phyloP scores from a whole-genome alignment of 768 basidiomycete genomes.

The Lyophyllum semitale region DNA sequence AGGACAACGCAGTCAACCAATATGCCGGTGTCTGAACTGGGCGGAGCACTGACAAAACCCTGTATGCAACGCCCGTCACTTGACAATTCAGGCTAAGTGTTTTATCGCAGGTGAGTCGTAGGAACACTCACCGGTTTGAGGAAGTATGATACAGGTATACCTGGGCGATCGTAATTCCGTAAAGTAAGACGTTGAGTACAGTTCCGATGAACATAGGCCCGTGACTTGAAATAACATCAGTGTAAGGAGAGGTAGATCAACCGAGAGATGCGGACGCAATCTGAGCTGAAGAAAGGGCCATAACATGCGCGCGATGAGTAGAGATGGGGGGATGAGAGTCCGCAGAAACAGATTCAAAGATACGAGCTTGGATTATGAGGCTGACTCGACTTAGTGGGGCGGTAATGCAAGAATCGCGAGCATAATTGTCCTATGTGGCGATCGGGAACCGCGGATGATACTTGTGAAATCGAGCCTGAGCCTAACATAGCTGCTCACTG shows the following conservation, averaged over 20 bases:
- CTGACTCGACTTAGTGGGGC: background rate
- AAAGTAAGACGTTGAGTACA: constrained; percentile 45
- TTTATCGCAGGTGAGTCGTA: background rate
- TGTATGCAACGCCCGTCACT: constrained; percentile 52
- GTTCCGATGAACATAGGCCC: constrained; percentile 53
- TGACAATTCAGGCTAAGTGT: background rate
- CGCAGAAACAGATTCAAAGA: background rate
- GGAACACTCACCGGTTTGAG: constrained; percentile 34
- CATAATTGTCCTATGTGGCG: background rate
- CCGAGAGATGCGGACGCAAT: constrained; percentile 30
- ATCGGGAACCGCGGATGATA: background rate
- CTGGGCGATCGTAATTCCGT: constrained; percentile 52
- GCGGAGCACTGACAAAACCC: constrained; percentile 39
- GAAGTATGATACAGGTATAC: constrained; percentile 39
- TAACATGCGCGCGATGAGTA: background rate
- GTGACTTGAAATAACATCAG: constrained; percentile 32
- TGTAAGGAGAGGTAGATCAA: background rate
- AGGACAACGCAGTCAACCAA: too few relatives aligned
- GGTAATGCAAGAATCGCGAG: background rate
- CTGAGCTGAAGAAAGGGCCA: constrained; percentile 27
- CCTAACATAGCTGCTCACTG: background rate
- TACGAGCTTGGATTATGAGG: background rate
- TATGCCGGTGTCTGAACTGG: too few relatives aligned
- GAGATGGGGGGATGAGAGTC: background rate
- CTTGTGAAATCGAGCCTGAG: background rate